Evolutionary conservation across 2,329 filamentous ascomycete genomes (phyloP).

Genomic region (Pyricularia grisea): DNA sequence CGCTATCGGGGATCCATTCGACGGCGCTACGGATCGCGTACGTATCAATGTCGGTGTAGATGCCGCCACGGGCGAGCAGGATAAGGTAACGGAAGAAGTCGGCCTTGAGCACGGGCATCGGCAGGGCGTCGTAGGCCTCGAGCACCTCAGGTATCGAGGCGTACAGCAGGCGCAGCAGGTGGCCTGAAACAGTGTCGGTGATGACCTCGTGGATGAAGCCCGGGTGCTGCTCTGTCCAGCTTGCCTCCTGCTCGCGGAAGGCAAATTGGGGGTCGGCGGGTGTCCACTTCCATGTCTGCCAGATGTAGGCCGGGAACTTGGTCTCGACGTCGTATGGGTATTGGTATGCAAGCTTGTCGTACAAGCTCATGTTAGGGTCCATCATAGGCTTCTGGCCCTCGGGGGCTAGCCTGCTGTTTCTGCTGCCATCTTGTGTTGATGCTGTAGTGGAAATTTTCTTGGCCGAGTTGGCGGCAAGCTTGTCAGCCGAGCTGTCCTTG

Average conservation of each 20-base stretch:
- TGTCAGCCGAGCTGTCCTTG: slow-evolving; percentile 9
- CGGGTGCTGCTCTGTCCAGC: slow-evolving; percentile 81
- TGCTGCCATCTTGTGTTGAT: slow-evolving; percentile 5
- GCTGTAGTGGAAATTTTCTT: slow-evolving; percentile 13
- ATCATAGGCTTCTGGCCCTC: slow-evolving; percentile 51
- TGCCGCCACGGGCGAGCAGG: slow-evolving; percentile 48
- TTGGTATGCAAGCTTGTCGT: slow-evolving; percentile 80
- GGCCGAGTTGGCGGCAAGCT: slow-evolving; percentile 15
- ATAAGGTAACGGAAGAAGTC: slow-evolving; percentile 74
- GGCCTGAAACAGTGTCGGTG: slow-evolving; percentile 76
- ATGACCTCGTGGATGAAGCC: slow-evolving; percentile 95
- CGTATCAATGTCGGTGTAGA: slow-evolving; percentile 91
- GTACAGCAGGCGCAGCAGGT: slow-evolving; percentile 80
- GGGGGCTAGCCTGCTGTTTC: slow-evolving; percentile 10
- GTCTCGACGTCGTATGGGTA: slow-evolving; percentile 84
- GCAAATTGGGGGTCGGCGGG: slow-evolving; percentile 69
- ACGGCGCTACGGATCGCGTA: slow-evolving; percentile 70
- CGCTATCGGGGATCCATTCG: slow-evolving; percentile 75
- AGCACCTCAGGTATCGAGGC: slow-evolving; percentile 70
- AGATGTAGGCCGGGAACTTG: slow-evolving; percentile 96
- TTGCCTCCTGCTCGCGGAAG: slow-evolving; percentile 77
- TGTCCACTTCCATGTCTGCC: slow-evolving; percentile 96
- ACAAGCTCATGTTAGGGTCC: slow-evolving; percentile 58
- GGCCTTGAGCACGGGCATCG: slow-evolving; percentile 66
- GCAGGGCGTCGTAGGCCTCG: slow-evolving; percentile 65